Conservation (phyloP, 768 basidiomycete species). For the Xerocomellus dryophilus region DNA sequence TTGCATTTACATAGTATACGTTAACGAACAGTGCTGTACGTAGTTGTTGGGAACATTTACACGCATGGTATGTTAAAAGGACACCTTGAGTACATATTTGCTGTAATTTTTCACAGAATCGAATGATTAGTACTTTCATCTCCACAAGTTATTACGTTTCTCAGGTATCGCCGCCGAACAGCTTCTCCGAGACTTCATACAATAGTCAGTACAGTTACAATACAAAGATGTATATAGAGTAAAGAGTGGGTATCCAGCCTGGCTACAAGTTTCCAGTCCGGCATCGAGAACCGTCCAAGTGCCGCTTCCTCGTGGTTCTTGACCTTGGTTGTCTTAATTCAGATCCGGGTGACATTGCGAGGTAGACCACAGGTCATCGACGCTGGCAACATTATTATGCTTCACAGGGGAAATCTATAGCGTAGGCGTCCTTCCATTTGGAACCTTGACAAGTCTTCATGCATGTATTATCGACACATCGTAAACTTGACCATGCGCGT, state of each 20-base stretch:
- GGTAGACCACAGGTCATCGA: slow-evolving; percentile 7
- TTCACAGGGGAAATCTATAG: slow-evolving; percentile 17
- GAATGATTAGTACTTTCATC: not conserved
- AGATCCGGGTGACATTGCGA: slow-evolving; percentile 5
- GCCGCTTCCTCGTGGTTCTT: slow-evolving; percentile 10
- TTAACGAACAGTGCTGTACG: not conserved
- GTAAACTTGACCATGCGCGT: slow-evolving; percentile 37
- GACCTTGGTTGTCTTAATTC: slow-evolving; percentile 23
- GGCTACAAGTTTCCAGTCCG: slow-evolving; percentile 3
- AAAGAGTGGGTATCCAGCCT: not conserved
- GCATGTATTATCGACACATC: slow-evolving; percentile 37
- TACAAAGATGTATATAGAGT: slow-evolving; percentile 3
- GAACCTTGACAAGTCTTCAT: slow-evolving; percentile 30
- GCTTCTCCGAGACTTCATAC: not conserved
- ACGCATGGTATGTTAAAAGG: not conserved
- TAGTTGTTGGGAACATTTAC: slow-evolving; percentile 1
- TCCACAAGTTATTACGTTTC: not conserved
- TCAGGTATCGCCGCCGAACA: not conserved
- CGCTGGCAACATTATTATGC: slow-evolving; percentile 4
- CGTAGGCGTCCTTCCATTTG: slow-evolving; percentile 14
- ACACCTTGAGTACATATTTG: not conserved
- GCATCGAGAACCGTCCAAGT: slow-evolving; percentile 1
- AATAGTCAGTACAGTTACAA: not conserved
- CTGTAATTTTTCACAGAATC: not conserved
- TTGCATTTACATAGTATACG: slow-evolving; percentile 7